Evolutionary conservation across 257 asterid species (phyloP).

Genomic region (Solanum neorickii): DNA sequence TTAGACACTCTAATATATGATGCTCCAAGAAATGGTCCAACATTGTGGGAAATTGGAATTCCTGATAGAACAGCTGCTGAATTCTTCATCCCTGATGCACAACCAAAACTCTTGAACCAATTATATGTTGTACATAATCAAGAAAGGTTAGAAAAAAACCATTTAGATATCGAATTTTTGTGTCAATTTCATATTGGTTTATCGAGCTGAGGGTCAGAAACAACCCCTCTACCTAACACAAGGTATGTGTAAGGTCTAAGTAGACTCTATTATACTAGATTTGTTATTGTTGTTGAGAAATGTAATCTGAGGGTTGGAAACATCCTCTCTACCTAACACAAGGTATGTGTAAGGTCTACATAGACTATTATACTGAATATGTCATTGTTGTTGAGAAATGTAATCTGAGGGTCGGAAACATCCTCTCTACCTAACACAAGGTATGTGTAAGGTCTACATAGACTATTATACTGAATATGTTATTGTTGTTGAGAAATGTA

Average conservation of each 20-base stretch:
- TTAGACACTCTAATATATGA: constrained; percentile 30
- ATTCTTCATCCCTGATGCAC: constrained; percentile 70
- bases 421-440: not conserved
- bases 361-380: not conserved
- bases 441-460: not conserved
- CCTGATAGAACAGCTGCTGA: constrained; percentile 82
- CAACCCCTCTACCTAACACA: not conserved
- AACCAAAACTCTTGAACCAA: constrained; percentile 49
- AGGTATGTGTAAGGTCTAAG: not conserved
- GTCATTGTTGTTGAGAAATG: not conserved
- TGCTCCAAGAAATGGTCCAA: constrained; percentile 77
- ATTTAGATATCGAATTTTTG: not conserved
- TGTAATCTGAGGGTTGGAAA: not conserved
- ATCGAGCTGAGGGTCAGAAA: not conserved
- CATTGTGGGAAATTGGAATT: constrained; percentile 80
- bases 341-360: not conserved
- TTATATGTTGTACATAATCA: constrained; percentile 20
- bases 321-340: not conserved
- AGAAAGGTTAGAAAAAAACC: constrained; percentile 26
- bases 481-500: not conserved
- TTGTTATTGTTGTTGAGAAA: not conserved
- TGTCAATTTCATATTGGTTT: not conserved
- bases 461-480: not conserved
- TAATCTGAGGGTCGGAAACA: not conserved
- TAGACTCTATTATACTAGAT: not conserved